A percentile compares a stretch with the other conserved stretches of the same genome.
These are phyloP conservation scores for Plenodomus tracheiphilus DNA, from an alignment of 2,329 filamentous ascomycete species.

Conservation along the genomic window DNA sequence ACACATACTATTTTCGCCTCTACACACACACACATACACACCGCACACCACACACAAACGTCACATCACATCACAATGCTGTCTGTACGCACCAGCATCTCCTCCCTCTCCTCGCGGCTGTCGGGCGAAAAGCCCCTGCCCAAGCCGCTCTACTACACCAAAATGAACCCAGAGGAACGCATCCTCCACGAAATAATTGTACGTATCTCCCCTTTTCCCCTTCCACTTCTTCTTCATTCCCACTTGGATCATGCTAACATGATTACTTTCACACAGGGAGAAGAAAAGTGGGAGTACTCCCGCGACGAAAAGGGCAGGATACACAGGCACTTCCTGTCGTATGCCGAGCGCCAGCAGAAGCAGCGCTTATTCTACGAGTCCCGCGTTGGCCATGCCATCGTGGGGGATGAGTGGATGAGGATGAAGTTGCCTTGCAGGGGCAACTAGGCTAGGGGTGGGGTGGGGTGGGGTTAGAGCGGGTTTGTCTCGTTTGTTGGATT, in stretches of 20 bases:
- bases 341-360: constrained; percentile 11
- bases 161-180: constrained; percentile 27
- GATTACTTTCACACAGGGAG: constrained; percentile 13
- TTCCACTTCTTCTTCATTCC: background rate
- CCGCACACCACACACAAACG: background rate
- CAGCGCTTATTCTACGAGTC: constrained; percentile 24
- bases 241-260: too few species aligned
- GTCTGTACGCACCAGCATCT: constrained; percentile 12
- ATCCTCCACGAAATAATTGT: constrained; percentile 22
- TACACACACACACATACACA: background rate
- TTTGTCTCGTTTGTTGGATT: background rate
- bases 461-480: too few species aligned
- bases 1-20: background rate
- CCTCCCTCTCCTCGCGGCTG: constrained; percentile 14
- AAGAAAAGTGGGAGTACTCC: constrained; percentile 17
- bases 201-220: background rate
- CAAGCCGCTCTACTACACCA: constrained; percentile 21
- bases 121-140: constrained; percentile 21
- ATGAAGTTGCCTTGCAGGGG: constrained; percentile 13
- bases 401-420: constrained; percentile 30
- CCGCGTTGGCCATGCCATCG: constrained; percentile 20
- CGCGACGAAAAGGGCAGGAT: constrained; percentile 15
- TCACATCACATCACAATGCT: constrained; percentile 14
- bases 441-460: background rate
- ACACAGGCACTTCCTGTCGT: constrained; percentile 16